phyloP scores from a whole-genome alignment of 768 basidiomycete genomes.

The Mycena epipterygia region DNA sequence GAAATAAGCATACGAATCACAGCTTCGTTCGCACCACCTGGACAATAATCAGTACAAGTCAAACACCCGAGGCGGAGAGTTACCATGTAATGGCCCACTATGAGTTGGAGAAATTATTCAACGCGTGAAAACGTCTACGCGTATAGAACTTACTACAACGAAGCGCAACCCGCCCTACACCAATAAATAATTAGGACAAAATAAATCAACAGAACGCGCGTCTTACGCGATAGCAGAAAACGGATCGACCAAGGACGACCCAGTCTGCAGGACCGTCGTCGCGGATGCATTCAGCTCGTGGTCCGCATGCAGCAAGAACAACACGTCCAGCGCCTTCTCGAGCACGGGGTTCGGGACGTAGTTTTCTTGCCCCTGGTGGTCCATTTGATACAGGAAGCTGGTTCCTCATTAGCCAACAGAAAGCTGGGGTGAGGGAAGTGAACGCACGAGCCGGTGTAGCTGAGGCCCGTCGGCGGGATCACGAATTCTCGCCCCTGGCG shows the following conservation, averaged over 20 bases:
- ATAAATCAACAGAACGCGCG: not conserved
- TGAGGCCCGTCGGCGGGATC: conserved; percentile 83
- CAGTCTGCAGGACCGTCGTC: conserved; percentile 90
- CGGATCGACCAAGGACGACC: conserved; percentile 91
- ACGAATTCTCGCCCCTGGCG: conserved; percentile 88
- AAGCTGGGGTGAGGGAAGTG: not conserved
- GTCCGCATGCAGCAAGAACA: conserved; percentile 92
- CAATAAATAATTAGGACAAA: conserved; percentile 18
- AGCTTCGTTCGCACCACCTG: conserved; percentile 92
- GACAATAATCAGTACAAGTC: conserved; percentile 8
- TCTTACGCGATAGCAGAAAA: conserved; percentile 88
- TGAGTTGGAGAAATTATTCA: not conserved
- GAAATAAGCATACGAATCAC: conserved; percentile 95
- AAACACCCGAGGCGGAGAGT: not conserved
- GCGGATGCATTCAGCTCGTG: conserved; percentile 92
- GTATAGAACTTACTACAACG: conserved; percentile 76
- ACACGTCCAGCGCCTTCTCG: conserved; percentile 87
- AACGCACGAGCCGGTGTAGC: conserved; percentile 86
- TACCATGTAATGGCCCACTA: conserved; percentile 82
- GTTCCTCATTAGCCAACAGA: conserved; percentile 2
- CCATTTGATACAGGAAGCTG: conserved; percentile 93
- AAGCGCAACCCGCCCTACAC: conserved; percentile 84
- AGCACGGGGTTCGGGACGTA: conserved; percentile 89
- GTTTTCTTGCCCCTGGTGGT: conserved; percentile 79
- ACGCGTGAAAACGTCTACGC: not conserved